Percentiles rank a stretch among this genome's conserved stretches.
Evolutionary conservation across 2,329 filamentous ascomycete genomes (phyloP).

Genomic region (Albifimbria verrucaria): DNA sequence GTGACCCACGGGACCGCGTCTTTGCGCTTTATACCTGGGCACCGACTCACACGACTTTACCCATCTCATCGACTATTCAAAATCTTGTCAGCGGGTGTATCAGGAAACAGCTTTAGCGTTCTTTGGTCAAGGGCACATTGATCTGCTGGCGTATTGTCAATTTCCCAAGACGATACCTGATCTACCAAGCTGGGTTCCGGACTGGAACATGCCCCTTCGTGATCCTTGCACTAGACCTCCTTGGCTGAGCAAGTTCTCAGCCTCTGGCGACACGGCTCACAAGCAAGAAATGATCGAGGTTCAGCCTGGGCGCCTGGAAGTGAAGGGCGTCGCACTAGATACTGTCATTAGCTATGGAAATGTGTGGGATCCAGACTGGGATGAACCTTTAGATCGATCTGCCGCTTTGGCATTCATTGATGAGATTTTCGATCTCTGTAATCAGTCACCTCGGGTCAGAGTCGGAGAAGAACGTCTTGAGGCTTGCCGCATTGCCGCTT

Average conservation of each 20-base stretch:
- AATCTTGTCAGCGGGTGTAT: conserved; percentile 9
- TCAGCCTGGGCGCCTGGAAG: background rate
- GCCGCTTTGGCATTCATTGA: conserved; percentile 4
- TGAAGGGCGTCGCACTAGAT: conserved; percentile 7
- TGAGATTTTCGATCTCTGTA: conserved; percentile 5
- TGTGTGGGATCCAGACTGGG: conserved; percentile 11
- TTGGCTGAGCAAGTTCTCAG: conserved; percentile 5
- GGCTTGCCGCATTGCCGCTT: conserved; percentile 3
- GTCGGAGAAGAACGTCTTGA: conserved; percentile 4
- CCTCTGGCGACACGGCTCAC: background rate
- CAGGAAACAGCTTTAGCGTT: conserved; percentile 5
- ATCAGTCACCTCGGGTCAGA: conserved; percentile 6
- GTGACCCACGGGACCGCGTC: conserved; percentile 11
- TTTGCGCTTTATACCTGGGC: conserved; percentile 9
- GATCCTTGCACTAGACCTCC: conserved; percentile 5
- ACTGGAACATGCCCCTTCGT: conserved; percentile 12
- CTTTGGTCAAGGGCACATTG: conserved; percentile 7
- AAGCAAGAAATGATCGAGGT: background rate
- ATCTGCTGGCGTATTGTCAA: conserved; percentile 9
- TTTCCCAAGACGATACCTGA: conserved; percentile 3
- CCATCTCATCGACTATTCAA: conserved; percentile 6
- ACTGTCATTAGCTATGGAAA: conserved; percentile 5
- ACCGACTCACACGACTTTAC: conserved; percentile 4
- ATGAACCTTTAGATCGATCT: background rate
- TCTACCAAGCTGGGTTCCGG: conserved; percentile 12